A percentile compares a stretch with the other conserved stretches of the same genome.
These are phyloP conservation scores for Tolypocladium endophyticum DNA, from an alignment of 2,329 filamentous ascomycete genomes.

Conservation along the genomic window DNA sequence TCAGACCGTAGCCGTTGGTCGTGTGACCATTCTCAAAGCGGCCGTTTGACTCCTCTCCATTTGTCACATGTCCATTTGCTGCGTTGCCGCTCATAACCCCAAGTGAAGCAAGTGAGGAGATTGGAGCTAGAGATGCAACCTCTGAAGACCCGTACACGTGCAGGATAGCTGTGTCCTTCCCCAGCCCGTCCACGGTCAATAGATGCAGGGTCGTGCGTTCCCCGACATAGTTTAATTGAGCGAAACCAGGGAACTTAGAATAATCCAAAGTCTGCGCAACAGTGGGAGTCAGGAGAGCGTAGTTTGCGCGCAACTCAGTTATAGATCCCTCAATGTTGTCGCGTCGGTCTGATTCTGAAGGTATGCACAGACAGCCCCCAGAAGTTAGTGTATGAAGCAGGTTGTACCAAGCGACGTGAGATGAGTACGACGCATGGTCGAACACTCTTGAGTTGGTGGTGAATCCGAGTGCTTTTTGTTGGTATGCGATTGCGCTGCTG, in stretches of 20 bases:
- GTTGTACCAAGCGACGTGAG: not conserved
- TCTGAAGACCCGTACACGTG: not conserved
- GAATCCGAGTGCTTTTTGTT: constrained; percentile 5
- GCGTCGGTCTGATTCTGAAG: not conserved
- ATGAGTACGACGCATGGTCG: constrained; percentile 3
- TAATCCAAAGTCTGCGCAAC: not conserved
- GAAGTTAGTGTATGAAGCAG: not conserved
- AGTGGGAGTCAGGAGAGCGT: not conserved
- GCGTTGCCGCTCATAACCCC: not conserved
- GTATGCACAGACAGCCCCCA: constrained; percentile 2
- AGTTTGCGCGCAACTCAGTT: not conserved
- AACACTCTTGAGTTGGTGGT: constrained; percentile 3
- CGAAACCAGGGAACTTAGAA: not conserved
- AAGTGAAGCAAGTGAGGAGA: not conserved
- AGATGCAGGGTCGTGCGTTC: not conserved
- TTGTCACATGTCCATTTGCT: not conserved
- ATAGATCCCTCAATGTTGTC: not conserved
- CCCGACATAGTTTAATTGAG: not conserved
- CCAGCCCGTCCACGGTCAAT: not conserved
- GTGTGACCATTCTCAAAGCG: not conserved
- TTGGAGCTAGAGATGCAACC: not conserved
- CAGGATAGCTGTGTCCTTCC: not conserved
- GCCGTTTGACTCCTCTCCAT: not conserved
- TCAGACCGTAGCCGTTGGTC: not conserved
- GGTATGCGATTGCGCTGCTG: constrained; percentile 4